Evolutionary conservation across 225 moss, liverwort and hornwort genomes (phyloP).

Genomic region (Neckera pumila): DNA sequence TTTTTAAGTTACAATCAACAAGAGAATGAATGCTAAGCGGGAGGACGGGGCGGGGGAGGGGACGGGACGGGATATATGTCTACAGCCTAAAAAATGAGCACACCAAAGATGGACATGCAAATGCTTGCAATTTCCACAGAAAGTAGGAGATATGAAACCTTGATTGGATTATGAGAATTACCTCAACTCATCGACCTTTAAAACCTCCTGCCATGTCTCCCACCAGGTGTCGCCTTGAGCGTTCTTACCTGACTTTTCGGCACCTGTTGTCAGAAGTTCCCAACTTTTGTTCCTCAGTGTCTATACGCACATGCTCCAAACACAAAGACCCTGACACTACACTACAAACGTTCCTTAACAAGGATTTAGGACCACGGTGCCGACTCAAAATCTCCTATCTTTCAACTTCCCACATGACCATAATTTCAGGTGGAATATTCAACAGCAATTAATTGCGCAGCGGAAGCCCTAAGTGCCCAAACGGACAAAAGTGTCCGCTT

Average conservation of each 20-base stretch:
- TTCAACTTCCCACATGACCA: neutral
- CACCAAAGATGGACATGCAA: neutral
- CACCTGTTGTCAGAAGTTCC: slow-evolving; percentile 53
- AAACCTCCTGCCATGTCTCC: slow-evolving; percentile 98
- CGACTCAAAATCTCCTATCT: neutral
- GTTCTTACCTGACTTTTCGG: slow-evolving; percentile 94
- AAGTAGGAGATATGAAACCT: neutral
- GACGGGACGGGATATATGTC: too few relatives aligned
- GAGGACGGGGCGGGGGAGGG: neutral
- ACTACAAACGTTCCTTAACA: slow-evolving; percentile 3
- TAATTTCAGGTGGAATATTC: neutral
- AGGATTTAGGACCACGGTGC: neutral
- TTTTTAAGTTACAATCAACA: neutral
- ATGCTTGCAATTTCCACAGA: neutral
- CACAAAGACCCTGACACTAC: slow-evolving; percentile 10
- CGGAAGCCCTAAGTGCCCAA: neutral
- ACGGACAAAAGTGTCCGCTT: neutral
- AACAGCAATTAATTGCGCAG: neutral
- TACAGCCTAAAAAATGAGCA: neutral
- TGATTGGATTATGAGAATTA: neutral
- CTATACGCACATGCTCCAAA: slow-evolving; percentile 14
- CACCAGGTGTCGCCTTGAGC: slow-evolving; percentile 96
- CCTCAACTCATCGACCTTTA: slow-evolving; percentile 92
- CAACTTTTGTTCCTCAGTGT: slow-evolving; percentile 21
- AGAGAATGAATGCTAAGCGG: neutral